Evolutionary conservation across 371 early-diverging fungal species (phyloP), one percentile per base, ranked within the genome.

Genomic region (Mortierella sp.): DNA sequence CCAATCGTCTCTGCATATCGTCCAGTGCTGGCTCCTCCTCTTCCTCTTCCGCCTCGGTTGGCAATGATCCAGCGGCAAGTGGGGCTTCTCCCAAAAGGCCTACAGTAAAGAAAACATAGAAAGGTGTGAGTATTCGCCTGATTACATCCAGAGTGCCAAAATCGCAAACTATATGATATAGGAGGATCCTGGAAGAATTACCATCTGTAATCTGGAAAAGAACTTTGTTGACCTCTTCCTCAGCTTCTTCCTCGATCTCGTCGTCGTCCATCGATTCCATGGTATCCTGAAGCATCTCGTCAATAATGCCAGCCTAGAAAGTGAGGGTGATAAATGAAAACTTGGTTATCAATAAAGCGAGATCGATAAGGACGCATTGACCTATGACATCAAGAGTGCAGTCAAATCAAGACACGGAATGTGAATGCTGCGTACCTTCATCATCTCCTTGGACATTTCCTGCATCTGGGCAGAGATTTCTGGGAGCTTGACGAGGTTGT

Each of bases 361-460:
- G 12, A 27, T 58, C 12, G 27, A 60, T 32, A 1, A 16, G 4
- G 35, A 16, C 35, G 65, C 35, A 35, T 63, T 63, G 21, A 35
- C 21, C 65, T 35, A 63, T 35, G 65, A 63, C 60, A 76, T 71
- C 38, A 71, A 72, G 35, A 4, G 29, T 16, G 63, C 24, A 46
- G 56, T 10, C 38, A 35, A 49, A 35, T 11, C 41, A 35, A 4
- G 24, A n/a, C 16, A 29, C 32, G 12, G 14, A 29, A 12, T 12
- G 14, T 3, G 16, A 4, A 51, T 4, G 51, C 21, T 51, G 51
- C 73, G 55, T 88, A 95, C 96, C 93, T 96, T 98, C 89, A 94
- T 97, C 98, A 99, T 97, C 88, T 99, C 99, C 92, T 89, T 94
- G 24, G 96, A 93, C 95, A 98, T 94, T 84, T 97, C 97, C 84